Evolutionary conservation across 306 rosid species (phyloP), one percentile per base, ranked within the genome.

Genomic region (Albizia julibrissin): DNA sequence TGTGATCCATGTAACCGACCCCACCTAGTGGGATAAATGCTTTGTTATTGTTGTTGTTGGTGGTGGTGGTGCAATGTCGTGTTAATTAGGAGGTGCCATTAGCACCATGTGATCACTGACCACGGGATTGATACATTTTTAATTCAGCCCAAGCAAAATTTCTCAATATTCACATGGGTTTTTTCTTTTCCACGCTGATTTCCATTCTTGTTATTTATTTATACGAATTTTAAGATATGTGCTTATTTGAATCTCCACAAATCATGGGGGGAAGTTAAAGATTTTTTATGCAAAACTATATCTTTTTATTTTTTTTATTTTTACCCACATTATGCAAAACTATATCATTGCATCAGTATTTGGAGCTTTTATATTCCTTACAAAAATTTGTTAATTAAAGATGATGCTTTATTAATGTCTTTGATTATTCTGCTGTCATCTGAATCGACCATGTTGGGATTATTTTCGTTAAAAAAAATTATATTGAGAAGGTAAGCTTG

Each of bases 21-120:
- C n/a, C n/a, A n/a, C n/a, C n/a, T n/a, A n/a, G n/a, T n/a, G n/a
- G n/a, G n/a, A n/a, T n/a, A n/a, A n/a, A n/a, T n/a, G n/a, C n/a
- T n/a, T n/a, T n/a, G n/a, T n/a, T n/a, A n/a, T n/a, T n/a, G n/a
- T n/a, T n/a, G n/a, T n/a, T n/a, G n/a, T n/a, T n/a, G n/a, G n/a
- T n/a, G n/a, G n/a, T n/a, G n/a, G n/a, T 58, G 66, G 40, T 29
- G 42, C 69, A 43, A 43, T 39, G 73, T 72, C 75, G 72, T 61
- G 52, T 29, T 31, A 24, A 44, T 22, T 22, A 24, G 40, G 42
- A 59, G 72, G 73, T 73, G 73, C 73, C 65, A 29, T 31, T 58
- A 44, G 34, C 29, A 22, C 12, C 42, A 18, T 27, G 15, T 73
- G 29, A 29, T 73, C 78, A 22, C 43, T 40, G 27, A 16, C n/a